Base-by-base conservation (phyloP, 1,284 basidiomycete species). In the Naganishia sp. region DNA sequence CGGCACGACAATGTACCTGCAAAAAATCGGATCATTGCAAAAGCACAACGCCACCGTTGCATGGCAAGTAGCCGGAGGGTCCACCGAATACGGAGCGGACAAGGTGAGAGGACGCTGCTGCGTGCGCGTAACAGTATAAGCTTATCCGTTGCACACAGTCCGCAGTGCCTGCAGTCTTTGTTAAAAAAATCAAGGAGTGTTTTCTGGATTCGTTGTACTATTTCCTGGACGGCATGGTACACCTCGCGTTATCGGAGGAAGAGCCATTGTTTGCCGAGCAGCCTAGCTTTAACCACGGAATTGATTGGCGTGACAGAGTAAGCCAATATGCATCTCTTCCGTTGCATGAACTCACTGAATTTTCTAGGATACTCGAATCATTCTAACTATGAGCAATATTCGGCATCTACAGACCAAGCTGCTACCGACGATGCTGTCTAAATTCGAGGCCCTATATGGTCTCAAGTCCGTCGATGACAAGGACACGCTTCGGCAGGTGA, bases 371-470 rank as follows among this genome's bases (percentile, higher is more conserved):
- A 90, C 86, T 21, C 87, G 95, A 52, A 83, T 96, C 55, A 83
- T 99, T 25, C 82, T 98, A 45, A 92, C 95, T 46, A 84, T 98
- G 23, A 92, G 92, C 11, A 97, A 98, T 77, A 87, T 99, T 70
- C 84, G 86, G 6, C 85, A 93, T 72, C 83, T 99, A 25, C 86
- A 86, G 63, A 83, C 84, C 57, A 81, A 82, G 0, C 80, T 90
- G 43, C 85, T 98, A 33, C 92, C 93, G 0, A 85, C 83, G 67
- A 87, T 98, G 84, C 84, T 93, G 63, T 85, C 83, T 67, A 89
- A 93, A 72, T 84, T 98, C 44, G 88, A 91, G 74, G 86, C 83
- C 64, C 86, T 88, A 0, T 89, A 95, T 75, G 88, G 87, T 43
- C 82, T 87, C 55, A 86, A 87, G 46, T 86, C 94, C 70, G 81